These are phyloP conservation scores for Acanthamoeba divionensis DNA, from an alignment of 208 protist genomes.

Conservation along the genomic window DNA sequence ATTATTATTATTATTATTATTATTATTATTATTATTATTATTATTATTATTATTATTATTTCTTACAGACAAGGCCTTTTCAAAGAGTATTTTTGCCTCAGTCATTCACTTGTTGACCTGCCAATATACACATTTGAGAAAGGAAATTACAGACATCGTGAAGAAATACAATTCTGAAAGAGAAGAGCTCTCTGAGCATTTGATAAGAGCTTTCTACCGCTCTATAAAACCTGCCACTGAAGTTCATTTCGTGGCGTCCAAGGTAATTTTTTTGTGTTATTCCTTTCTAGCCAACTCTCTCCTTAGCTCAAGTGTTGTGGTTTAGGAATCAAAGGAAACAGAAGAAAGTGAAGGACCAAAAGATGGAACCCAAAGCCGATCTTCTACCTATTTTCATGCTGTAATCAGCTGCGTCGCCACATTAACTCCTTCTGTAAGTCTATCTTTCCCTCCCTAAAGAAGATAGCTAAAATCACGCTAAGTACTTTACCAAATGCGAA, in stretches of 20 bases:
- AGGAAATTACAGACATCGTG: not conserved
- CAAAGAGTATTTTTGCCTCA: not conserved
- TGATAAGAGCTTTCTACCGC: conserved; percentile 1
- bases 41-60: no score
- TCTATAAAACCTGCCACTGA: conserved; percentile 4
- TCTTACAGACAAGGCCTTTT: no score
- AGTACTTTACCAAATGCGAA: no score
- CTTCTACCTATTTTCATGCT: not conserved
- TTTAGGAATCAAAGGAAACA: not conserved
- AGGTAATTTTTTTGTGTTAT: not conserved
- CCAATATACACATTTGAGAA: not conserved
- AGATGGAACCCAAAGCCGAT: not conserved
- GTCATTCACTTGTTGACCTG: conserved; percentile 24
- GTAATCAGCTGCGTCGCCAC: not conserved
- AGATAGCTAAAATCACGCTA: no score
- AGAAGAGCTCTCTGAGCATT: not conserved
- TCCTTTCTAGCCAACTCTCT: not conserved
- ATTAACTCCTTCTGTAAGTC: no score
- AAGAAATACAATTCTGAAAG: not conserved
- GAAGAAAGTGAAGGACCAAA: not conserved
- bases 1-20: no score
- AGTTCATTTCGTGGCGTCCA: not conserved
- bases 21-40: no score
- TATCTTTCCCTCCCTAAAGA: no score
- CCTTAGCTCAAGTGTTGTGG: not conserved